phyloP scores from a whole-genome alignment of 2,329 filamentous ascomycete genomes.

The Alternaria arbusti region DNA sequence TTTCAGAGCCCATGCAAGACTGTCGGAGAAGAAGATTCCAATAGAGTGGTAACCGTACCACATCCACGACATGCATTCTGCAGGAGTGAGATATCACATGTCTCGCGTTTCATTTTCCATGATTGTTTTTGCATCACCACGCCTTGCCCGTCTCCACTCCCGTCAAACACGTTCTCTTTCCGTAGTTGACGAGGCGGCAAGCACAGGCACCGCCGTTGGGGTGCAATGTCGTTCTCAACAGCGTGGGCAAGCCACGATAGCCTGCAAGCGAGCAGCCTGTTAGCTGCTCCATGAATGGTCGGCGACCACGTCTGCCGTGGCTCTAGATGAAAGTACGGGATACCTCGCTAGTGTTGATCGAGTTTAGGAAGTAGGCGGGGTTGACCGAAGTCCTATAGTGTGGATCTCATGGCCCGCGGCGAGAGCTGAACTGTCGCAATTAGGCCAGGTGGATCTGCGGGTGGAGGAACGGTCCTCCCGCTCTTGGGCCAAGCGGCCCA shows the following conservation, averaged over 20 bases:
- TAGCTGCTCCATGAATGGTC: background rate
- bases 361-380: background rate
- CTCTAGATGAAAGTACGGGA: background rate
- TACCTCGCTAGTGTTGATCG: background rate
- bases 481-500: conserved; percentile 1
- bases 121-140: background rate
- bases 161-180: background rate
- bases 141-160: background rate
- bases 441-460: conserved; percentile 3
- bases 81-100: background rate
- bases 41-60: background rate
- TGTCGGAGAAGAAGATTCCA: background rate
- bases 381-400: background rate
- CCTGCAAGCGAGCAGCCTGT: background rate
- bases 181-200: background rate
- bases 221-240: background rate
- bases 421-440: background rate
- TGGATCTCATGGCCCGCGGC: background rate
- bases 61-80: background rate
- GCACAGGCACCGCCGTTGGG: background rate
- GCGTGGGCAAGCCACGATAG: background rate
- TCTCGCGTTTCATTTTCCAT: background rate
- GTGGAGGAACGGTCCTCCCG: conserved; percentile 11
- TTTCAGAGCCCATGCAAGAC: background rate
- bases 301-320: background rate